Evolutionary conservation across 106 monocot genomes (phyloP), one percentile per base, ranked within the genome.

Genomic region (Dendrobium catenatum): DNA sequence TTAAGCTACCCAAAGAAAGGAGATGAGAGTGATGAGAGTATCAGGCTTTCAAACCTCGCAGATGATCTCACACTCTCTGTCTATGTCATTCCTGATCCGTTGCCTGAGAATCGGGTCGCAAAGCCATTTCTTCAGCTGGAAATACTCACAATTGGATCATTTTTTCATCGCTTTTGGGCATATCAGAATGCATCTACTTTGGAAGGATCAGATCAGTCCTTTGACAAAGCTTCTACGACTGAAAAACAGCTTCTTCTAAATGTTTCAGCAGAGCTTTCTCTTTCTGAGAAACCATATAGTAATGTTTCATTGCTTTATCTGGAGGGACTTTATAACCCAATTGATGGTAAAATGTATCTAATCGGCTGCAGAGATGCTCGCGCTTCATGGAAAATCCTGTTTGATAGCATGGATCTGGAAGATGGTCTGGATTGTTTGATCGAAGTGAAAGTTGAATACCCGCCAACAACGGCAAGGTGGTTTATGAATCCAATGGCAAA

Each of bases 261-360:
- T 76, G 85, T 93, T 7, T 90, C 92, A 20, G 89, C 88, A 8
- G 83, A 84, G 74, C 86, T 93, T 18, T 72, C 68, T 0, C 26
- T 93, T 26, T 80, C 80, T 44, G 92, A 86, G 11, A 43, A 85
- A 4, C 17, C 67, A 2, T 88, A 86, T 42, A 64, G 5, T 17
- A 90, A 93, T 79, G 77, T 81, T 55, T 93, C 89, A 37, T 43
- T 73, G 19, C 40, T 93, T 7, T 85, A 73, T 48, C 42, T 93
- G 76, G 92, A 93, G 77, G 92, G 92, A 76, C 64, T 93, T 4
- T 93, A 93, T 79, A 88, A 93, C 55, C 86, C 88, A 19, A n/a
- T 93, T 27, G 74, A 90, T 61, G 92, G 92, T 16, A 85, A 61
- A 79, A 90, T 93, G 88, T 93, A 88, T 80, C 67, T 90, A 9